Conservation (phyloP, 2,329 filamentous ascomycete genomes). For the Cucurbitaria berberidis region DNA sequence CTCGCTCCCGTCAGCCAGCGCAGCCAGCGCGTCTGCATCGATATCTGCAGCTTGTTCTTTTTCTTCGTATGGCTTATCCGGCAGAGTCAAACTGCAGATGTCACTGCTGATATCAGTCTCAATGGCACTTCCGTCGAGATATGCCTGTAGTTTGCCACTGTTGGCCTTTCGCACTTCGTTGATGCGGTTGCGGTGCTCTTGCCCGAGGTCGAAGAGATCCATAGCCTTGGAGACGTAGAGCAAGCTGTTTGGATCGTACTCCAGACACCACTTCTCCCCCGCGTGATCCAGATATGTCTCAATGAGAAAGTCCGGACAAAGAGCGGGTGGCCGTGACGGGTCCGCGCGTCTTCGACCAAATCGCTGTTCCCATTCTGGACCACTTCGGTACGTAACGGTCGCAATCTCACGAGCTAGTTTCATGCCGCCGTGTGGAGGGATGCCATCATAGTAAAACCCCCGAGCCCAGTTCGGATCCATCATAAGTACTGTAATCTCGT, state of each 20-base stretch:
- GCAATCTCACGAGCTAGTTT: slow-evolving; percentile 97
- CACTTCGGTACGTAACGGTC: slow-evolving; percentile 94
- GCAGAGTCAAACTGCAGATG: slow-evolving; percentile 80
- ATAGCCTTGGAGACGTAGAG: slow-evolving; percentile 98
- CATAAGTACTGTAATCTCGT: slow-evolving; percentile 73
- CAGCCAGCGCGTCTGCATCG: slow-evolving; percentile 25
- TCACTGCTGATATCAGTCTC: slow-evolving; percentile 43
- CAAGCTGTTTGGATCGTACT: slow-evolving; percentile 94
- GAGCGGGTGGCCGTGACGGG: slow-evolving; percentile 79
- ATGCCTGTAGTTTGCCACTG: slow-evolving; percentile 62
- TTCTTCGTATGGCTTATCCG: slow-evolving; percentile 84
- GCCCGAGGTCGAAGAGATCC: slow-evolving; percentile 94
- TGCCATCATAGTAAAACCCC: slow-evolving; percentile 81
- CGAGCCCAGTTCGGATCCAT: slow-evolving; percentile 98
- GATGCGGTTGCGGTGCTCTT: slow-evolving; percentile 69
- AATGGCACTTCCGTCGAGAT: slow-evolving; percentile 39
- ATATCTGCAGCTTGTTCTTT: slow-evolving; percentile 61
- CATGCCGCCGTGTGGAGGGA: slow-evolving; percentile 96
- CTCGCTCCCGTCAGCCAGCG: slow-evolving; percentile 50
- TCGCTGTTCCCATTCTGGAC: slow-evolving; percentile 95
- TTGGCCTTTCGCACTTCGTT: slow-evolving; percentile 67
- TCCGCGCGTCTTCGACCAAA: slow-evolving; percentile 90
- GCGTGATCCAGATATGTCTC: slow-evolving; percentile 98
- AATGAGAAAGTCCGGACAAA: slow-evolving; percentile 97
- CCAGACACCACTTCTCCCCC: slow-evolving; percentile 96